Evolutionary conservation across 169 alveolate genomes (phyloP).

Genomic region (Toxoplasma gondii): DNA sequence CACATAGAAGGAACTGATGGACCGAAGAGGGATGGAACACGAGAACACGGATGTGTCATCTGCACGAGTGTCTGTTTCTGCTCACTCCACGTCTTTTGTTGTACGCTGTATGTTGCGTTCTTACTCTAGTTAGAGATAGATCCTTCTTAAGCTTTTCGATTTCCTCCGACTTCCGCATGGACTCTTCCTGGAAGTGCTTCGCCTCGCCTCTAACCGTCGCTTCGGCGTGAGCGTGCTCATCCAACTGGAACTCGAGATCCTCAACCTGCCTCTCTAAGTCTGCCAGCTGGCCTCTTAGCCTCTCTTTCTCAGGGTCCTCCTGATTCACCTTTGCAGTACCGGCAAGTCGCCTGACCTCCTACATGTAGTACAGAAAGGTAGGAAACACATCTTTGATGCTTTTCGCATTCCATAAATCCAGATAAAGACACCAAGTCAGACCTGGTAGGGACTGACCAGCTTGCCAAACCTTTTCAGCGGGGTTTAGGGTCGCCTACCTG

Average conservation of each 20-base stretch:
- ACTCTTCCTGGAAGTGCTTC: not conserved
- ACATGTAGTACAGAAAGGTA: no score
- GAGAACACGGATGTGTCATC: not conserved
- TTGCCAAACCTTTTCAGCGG: no score
- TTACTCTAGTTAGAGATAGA: not conserved
- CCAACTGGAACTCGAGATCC: not conserved
- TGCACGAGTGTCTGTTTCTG: not conserved
- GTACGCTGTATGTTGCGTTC: not conserved
- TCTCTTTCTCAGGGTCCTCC: not conserved
- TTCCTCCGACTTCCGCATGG: not conserved
- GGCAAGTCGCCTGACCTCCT: not conserved
- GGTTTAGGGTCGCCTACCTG: no score
- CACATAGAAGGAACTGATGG: not conserved
- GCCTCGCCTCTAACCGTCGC: constrained; percentile 10
- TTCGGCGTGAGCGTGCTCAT: not conserved
- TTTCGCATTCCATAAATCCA: not conserved
- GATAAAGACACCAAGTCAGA: not conserved
- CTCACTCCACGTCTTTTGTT: no score
- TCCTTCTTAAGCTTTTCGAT: constrained; percentile 13
- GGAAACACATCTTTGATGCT: not conserved
- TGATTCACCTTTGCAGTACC: not conserved
- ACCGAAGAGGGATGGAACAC: not conserved
- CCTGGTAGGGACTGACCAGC: not conserved
- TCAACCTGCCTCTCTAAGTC: constrained; percentile 19
- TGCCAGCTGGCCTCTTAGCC: not conserved